Conservation (phyloP, 73 alveolate genomes). For the Paramecium tetraurelia region DNA sequence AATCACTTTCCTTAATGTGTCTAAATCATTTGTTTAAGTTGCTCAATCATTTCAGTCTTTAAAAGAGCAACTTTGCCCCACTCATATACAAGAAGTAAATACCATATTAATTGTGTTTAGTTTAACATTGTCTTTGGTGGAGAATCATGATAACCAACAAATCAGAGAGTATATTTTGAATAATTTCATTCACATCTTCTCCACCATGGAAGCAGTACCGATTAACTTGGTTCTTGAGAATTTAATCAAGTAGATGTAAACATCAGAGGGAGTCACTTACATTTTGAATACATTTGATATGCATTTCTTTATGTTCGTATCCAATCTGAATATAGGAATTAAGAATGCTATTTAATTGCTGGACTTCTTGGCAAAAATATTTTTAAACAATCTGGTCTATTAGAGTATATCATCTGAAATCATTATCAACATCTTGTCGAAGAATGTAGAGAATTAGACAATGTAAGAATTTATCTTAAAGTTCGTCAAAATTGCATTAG, state of each 20-base stretch:
- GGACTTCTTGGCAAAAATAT: slow-evolving; percentile 92
- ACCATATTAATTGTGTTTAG: slow-evolving; percentile 2
- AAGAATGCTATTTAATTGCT: slow-evolving; percentile 86
- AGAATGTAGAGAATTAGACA: slow-evolving; percentile 66
- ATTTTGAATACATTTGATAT: slow-evolving; percentile 90
- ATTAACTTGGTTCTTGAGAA: slow-evolving; percentile 93
- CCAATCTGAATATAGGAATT: slow-evolving; percentile 89
- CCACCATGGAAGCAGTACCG: slow-evolving; percentile 88
- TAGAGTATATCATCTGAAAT: slow-evolving; percentile 77
- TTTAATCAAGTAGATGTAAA: slow-evolving; percentile 83
- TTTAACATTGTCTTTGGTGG: slow-evolving; percentile 91
- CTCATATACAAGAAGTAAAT: slow-evolving; percentile 69
- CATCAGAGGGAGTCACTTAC: slow-evolving; percentile 84
- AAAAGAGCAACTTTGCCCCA: slow-evolving; percentile 95
- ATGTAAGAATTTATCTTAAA: slow-evolving; percentile 80
- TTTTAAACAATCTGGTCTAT: slow-evolving; percentile 73
- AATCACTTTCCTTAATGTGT: slow-evolving; percentile 66
- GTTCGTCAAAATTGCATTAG: slow-evolving; percentile 72
- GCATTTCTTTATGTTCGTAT: slow-evolving; percentile 85
- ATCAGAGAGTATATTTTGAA: slow-evolving; percentile 88
- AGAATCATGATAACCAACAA: slow-evolving; percentile 84
- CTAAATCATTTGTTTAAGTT: slow-evolving; percentile 70
- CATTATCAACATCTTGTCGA: slow-evolving; percentile 68
- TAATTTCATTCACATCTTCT: slow-evolving; percentile 82
- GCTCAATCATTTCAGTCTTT: slow-evolving; percentile 79